Percentiles rank a stretch among this genome's conserved stretches.
These are phyloP conservation scores for Fusarium devonianum DNA, from an alignment of 2,329 filamentous ascomycete species.

Conservation along the genomic window DNA sequence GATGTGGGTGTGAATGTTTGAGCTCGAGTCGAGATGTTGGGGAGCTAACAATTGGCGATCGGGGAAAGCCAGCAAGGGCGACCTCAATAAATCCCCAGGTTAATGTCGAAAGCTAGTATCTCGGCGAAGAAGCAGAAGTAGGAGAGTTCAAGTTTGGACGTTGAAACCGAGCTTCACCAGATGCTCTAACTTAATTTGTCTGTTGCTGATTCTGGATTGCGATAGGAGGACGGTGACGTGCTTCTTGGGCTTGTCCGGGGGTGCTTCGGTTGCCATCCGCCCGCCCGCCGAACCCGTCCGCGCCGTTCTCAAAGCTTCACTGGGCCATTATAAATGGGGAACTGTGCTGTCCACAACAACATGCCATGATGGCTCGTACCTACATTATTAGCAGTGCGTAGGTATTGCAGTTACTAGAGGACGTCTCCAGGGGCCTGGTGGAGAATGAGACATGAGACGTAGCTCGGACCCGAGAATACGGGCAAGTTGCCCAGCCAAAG, in stretches of 20 bases:
- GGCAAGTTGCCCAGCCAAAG: constrained; percentile 3
- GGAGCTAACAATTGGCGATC: no score
- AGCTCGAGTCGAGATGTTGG: no score
- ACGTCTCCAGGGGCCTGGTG: neutral
- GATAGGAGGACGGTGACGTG: constrained; percentile 38
- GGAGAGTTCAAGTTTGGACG: no score
- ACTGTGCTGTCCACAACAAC: no score
- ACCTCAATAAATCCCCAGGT: no score
- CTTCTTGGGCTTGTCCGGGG: constrained; percentile 28
- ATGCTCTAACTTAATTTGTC: constrained; percentile 8
- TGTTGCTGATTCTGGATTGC: constrained; percentile 4
- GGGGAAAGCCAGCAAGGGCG: no score
- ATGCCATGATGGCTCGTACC: neutral
- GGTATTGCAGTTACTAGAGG: neutral
- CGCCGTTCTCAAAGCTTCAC: constrained; percentile 23
- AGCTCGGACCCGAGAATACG: no score
- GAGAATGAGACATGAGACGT: no score
- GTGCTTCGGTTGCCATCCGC: constrained; percentile 37
- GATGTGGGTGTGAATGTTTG: neutral
- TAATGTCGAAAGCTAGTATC: no score
- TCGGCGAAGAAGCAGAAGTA: no score
- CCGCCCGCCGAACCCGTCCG: constrained; percentile 31
- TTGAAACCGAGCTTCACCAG: no score
- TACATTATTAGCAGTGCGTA: neutral
- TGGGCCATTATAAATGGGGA: constrained; percentile 22